A percentile compares a stretch with the other conserved stretches of the same genome.
Evolutionary conservation across 495 filamentous ascomycete genomes (phyloP).

Genomic region (Daldinia grandis): DNA sequence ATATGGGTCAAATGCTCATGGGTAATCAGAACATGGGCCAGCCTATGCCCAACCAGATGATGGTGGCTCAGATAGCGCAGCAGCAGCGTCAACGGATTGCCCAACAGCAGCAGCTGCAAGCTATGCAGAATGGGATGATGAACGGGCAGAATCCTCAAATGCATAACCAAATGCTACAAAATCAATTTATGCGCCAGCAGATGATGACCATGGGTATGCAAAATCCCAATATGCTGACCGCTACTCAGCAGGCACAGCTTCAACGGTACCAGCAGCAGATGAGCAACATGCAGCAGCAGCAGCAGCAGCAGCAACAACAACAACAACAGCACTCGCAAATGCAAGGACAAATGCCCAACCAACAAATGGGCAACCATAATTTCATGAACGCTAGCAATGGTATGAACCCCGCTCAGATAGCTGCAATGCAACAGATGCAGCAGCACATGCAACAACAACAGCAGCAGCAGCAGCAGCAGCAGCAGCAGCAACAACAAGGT

Average conservation of each 20-base stretch:
- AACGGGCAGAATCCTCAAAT: slow-evolving; percentile 43
- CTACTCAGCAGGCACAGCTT: slow-evolving; percentile 57
- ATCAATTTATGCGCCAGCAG: slow-evolving; percentile 49
- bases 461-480: slow-evolving; percentile 24
- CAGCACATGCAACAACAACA: slow-evolving; percentile 36
- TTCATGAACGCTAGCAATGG: slow-evolving; percentile 44
- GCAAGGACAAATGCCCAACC: slow-evolving; percentile 48
- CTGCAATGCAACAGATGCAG: slow-evolving; percentile 49
- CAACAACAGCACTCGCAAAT: slow-evolving; percentile 47
- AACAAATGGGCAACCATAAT: slow-evolving; percentile 47
- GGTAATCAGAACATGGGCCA: slow-evolving; percentile 60
- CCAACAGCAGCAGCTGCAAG: slow-evolving; percentile 51
- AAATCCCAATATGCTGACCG: slow-evolving; percentile 33
- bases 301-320: slow-evolving; percentile 42
- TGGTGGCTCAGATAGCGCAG: slow-evolving; percentile 56
- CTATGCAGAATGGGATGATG: slow-evolving; percentile 52
- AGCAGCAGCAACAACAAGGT: background rate
- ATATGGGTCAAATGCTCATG: slow-evolving; percentile 65
- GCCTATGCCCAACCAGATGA: slow-evolving; percentile 51
- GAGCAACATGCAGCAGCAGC: slow-evolving; percentile 47
- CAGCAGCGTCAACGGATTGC: slow-evolving; percentile 60
- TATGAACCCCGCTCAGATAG: slow-evolving; percentile 50
- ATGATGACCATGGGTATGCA: slow-evolving; percentile 50
- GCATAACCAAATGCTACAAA: slow-evolving; percentile 48
- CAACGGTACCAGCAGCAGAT: slow-evolving; percentile 45